These are phyloP conservation scores for Acanthamoeba rhysodes DNA, from an alignment of 208 protist genomes.

Conservation along the genomic window DNA sequence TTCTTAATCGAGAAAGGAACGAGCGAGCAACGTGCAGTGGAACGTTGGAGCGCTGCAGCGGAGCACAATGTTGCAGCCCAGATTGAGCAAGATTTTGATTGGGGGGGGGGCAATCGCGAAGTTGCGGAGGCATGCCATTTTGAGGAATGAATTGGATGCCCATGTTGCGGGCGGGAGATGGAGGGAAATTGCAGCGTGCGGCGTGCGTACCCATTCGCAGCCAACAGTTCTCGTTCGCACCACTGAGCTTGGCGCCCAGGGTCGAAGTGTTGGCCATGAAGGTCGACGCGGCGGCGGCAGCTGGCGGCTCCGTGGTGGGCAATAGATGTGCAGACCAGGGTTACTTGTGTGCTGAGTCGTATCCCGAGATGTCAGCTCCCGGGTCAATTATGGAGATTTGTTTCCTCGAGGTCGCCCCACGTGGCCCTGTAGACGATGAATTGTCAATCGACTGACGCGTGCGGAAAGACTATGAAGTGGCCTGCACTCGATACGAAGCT, in stretches of 20 bases:
- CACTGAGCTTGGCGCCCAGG: slow-evolving; percentile 50
- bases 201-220: slow-evolving; percentile 7
- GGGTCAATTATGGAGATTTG: neutral
- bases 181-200: neutral
- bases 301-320: neutral
- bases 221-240: slow-evolving; percentile 46
- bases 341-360: neutral
- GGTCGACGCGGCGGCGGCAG: neutral
- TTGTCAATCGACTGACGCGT: neutral
- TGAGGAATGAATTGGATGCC: neutral
- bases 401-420: neutral
- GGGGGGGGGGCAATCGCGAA: too few relatives aligned
- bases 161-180: neutral
- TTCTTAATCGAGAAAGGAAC: too few relatives aligned
- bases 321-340: neutral
- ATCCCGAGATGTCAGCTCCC: neutral
- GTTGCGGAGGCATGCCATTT: too few relatives aligned
- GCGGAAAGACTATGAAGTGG: too few relatives aligned
- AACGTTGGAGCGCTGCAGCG: too few relatives aligned
- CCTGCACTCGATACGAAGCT: too few relatives aligned
- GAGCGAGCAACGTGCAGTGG: too few relatives aligned
- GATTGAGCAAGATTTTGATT: too few relatives aligned
- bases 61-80: too few relatives aligned
- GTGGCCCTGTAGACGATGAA: neutral
- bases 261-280: slow-evolving; percentile 36